Conservation (phyloP, 768 basidiomycete genomes). For the Russula sp. region DNA sequence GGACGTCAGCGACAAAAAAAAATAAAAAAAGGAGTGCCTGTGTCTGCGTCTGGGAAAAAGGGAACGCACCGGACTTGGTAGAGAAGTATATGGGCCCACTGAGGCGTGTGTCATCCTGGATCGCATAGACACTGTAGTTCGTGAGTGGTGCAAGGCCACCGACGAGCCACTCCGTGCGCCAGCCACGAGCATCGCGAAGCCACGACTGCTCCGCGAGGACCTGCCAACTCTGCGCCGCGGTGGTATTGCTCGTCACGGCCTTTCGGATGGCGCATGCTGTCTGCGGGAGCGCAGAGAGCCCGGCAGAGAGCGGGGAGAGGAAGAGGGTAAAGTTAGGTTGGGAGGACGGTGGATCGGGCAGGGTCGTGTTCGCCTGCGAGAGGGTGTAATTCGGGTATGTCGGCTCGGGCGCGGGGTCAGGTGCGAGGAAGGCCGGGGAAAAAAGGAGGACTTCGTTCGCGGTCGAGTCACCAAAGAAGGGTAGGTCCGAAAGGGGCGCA, state of each 20-base stretch:
- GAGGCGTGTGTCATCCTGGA: conserved; percentile 49
- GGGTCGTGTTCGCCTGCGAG: conserved; percentile 45
- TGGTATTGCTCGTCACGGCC: conserved; percentile 22
- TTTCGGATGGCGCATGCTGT: conserved; percentile 53
- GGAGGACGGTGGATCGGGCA: conserved; percentile 35
- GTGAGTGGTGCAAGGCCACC: conserved; percentile 51
- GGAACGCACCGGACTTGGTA: conserved; percentile 51
- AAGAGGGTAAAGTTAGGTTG: conserved; percentile 44
- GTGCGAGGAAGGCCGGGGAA: conserved; percentile 46
- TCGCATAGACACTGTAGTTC: conserved; percentile 72
- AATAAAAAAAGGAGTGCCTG: neutral
- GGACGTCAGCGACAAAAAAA: neutral
- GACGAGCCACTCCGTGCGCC: conserved; percentile 63
- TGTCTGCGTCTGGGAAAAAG: too few species aligned
- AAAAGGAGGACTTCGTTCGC: conserved; percentile 65
- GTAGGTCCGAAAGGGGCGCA: conserved; percentile 34
- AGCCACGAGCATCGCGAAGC: conserved; percentile 50
- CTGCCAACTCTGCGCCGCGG: conserved; percentile 13
- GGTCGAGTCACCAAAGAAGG: conserved; percentile 68
- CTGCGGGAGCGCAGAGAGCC: conserved; percentile 38
- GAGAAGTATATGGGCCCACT: conserved; percentile 62
- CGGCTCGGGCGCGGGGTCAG: conserved; percentile 31
- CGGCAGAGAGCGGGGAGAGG: conserved; percentile 42
- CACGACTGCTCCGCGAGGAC: conserved; percentile 44
- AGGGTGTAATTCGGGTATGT: conserved; percentile 73